phyloP scores from a whole-genome alignment of 768 basidiomycete genomes.

The Tylopilus felleus region DNA sequence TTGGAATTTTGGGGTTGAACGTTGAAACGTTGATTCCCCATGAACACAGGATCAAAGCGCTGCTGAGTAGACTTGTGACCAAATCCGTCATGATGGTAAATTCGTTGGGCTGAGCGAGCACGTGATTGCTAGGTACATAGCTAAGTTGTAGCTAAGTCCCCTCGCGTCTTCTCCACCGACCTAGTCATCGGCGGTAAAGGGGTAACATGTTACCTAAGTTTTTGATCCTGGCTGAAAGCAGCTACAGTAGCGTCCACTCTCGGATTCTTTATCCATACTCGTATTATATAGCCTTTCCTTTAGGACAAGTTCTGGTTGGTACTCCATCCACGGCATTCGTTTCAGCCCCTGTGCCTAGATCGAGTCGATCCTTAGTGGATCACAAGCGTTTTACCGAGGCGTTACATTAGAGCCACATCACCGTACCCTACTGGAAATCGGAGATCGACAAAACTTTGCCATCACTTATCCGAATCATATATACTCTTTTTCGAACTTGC shows the following conservation, averaged over 20 bases:
- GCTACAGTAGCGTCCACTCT: neutral
- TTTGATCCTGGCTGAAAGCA: neutral
- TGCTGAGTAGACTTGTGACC: too few species aligned
- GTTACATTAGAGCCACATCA: neutral
- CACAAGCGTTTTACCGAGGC: neutral
- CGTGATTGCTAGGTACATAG: too few species aligned
- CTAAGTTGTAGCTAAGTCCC: neutral
- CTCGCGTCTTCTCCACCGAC: neutral
- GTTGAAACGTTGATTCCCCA: neutral
- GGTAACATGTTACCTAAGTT: neutral
- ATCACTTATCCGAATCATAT: too few species aligned
- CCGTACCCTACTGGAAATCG: too few species aligned
- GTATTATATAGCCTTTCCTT: neutral
- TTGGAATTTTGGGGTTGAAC: neutral
- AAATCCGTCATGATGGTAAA: too few species aligned
- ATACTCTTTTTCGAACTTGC: too few species aligned
- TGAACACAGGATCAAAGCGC: neutral
- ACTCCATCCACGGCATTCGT: neutral
- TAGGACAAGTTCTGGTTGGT: neutral
- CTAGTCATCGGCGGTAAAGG: neutral
- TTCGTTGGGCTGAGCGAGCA: too few species aligned
- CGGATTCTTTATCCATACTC: neutral
- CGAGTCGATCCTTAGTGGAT: neutral
- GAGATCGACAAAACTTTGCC: too few species aligned
- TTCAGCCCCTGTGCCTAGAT: neutral